Evolutionary conservation across 2,329 filamentous ascomycete genomes (phyloP), one percentile per base, ranked within the genome.

Genomic region (Aspergillus fumigatiaffinis): DNA sequence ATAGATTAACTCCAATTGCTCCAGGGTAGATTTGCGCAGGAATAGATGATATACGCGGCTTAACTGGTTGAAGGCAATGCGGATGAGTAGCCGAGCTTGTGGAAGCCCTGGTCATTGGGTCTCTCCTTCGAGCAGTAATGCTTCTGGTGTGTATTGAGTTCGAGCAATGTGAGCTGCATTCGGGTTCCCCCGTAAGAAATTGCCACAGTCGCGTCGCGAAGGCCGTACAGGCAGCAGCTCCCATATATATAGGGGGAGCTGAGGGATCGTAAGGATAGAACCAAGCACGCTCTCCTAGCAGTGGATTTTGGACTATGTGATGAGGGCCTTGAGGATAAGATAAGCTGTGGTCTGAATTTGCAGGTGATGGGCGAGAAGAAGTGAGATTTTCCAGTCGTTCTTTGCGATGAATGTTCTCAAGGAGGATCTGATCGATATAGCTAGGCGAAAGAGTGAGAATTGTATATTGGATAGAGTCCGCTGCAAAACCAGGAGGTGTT

Each of bases 151-250:
- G 52, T 71, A 70, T 17, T 64, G 62, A 1, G 60, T 65, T 32
- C 63, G 59, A 32, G 66, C 60, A 28, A 72, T 60, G 32, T 68
- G 60, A 3, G 57, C 54, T 17, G 64, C 62, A 8, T 55, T 60
- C 14, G 60, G 56, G 46, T 66, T 59, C 1, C 56, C 56, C 63
- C 10, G 61, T 63, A 2, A 73, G 60, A 20, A 62, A 66, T 42
- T 71, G 70, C 9, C 70, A 65, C 14, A 74, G 56, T 4, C 69
- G 67, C 4, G 65, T 71, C 14, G 70, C 71, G 55, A 73, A 72
- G 7, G 70, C 69, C 10, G 67, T 69, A 48, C 69, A 73, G 7
- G 70, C 68, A 53, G 71, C 70, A 53, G 72, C 71, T 8, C 68
- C 66, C 46, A 72, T 67, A 50, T 71, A 69, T 47, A 67, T 65